Evolutionary conservation across 75 land plant species (phyloP).

Genomic region (Larix kaempferi): DNA sequence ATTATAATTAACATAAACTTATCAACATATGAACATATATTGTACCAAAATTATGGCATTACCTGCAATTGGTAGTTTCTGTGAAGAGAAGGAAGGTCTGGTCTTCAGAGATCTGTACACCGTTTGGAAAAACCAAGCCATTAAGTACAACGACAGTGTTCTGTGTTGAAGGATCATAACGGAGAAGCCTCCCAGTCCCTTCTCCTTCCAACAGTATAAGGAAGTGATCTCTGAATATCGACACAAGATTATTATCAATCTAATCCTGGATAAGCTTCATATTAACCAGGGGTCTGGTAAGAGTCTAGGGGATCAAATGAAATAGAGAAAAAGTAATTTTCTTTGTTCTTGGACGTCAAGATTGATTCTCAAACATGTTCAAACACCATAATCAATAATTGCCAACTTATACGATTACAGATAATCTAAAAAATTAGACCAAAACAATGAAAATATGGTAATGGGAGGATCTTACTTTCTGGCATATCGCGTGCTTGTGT

Average conservation of each 20-base stretch:
- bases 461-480: slow-evolving; percentile 34
- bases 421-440: no score
- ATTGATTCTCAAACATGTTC: no score
- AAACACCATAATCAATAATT: no score
- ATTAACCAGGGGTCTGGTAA: no score
- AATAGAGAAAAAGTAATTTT: no score
- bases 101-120: slow-evolving; percentile 62
- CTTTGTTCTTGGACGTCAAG: no score
- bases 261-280: no score
- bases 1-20: no score
- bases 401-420: no score
- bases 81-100: slow-evolving; percentile 61
- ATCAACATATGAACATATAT: not conserved
- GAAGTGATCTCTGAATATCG: slow-evolving; percentile 46
- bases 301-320: no score
- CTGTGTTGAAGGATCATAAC: slow-evolving; percentile 59
- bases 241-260: not conserved
- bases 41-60: not conserved
- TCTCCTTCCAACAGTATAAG: slow-evolving; percentile 70
- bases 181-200: slow-evolving; percentile 68
- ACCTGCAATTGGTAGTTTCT: slow-evolving; percentile 79
- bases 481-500: slow-evolving; percentile 64
- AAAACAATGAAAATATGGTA: no score
- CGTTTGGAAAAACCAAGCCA: slow-evolving; percentile 73
- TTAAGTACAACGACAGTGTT: slow-evolving; percentile 54